Base-by-base conservation (phyloP, 352 stramenopile species). In the Phytopythium kandeliae region DNA sequence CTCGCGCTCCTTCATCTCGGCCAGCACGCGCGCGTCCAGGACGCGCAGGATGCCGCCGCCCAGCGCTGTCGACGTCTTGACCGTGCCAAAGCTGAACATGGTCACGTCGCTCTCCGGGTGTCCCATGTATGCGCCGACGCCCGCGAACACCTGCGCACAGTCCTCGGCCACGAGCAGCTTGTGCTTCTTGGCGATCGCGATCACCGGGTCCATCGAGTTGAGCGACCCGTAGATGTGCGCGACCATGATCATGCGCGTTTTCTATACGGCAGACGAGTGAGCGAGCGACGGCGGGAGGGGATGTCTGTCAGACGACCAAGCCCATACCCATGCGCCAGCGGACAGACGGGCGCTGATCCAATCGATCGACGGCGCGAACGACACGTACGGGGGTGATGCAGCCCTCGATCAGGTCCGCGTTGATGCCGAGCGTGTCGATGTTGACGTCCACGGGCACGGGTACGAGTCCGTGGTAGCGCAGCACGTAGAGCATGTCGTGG, bases 51-150 rank as follows among this genome's bases (percentile, higher is more conserved):
- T 56, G 1, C 72, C 80, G 12, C 80, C 78, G 24, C 83, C 83
- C 46, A 94, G 89, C 1, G 83, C 83, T 19, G 83, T 94, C 1
- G 82, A 72, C 5, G 77, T 92, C 56, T 94, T 94, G 63, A 94
- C 91, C 22, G 83, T 89, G 25, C 83, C 83, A 67, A 94, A 94
- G 58, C 83, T 94, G 60, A 92, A 94, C 70, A 94, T 83, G 35
- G 80, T 81, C 30, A 89, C 78, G 51, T 92, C 83, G 2, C 61
- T 79, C 19, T 64, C 62, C 11, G 50, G 62, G 13, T 91, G 72
- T 22, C 80, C 83, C 36, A 64, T 87, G 57, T 87, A 92, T 16
- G 72, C 45, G 51, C 57, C 56, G 38, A 71, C 65, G 4, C 83
- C 80, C 26, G 70, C 60, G 44, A 88, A 94, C 2, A 76, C 75